A percentile compares a stretch with the other conserved stretches of the same genome.
phyloP scores from a whole-genome alignment of 495 filamentous ascomycete species.

The Schizothecium vesticola region DNA sequence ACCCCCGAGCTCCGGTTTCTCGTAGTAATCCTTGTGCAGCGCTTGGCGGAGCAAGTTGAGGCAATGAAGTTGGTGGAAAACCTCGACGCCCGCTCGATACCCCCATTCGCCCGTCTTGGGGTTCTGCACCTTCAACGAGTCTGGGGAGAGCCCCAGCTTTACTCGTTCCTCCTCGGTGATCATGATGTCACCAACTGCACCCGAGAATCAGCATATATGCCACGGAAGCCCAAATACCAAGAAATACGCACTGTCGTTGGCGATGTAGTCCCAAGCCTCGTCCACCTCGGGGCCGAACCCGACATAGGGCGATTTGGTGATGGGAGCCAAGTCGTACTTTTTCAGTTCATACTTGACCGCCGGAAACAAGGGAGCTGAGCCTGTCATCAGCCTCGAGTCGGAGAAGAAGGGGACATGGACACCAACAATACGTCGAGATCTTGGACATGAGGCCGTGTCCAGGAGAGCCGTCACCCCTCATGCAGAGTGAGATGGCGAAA shows the following conservation, averaged over 20 bases:
- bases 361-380: constrained; percentile 37
- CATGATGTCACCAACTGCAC: constrained; percentile 45
- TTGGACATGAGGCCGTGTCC: constrained; percentile 3
- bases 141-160: constrained; percentile 41
- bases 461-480: constrained; percentile 21
- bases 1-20: constrained; percentile 35
- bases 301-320: constrained; percentile 37
- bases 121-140: constrained; percentile 42
- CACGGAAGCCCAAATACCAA: not conserved
- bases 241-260: constrained; percentile 34
- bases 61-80: constrained; percentile 54
- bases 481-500: constrained; percentile 39
- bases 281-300: constrained; percentile 43
- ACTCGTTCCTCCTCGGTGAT: constrained; percentile 44
- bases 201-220: constrained; percentile 3
- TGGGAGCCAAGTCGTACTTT: constrained; percentile 38
- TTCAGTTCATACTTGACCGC: constrained; percentile 42
- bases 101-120: constrained; percentile 46
- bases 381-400: constrained; percentile 14
- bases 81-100: constrained; percentile 49
- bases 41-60: constrained; percentile 47
- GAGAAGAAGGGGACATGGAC: not conserved
- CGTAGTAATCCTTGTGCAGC: constrained; percentile 46
- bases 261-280: constrained; percentile 40
- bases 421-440: constrained; percentile 31